phyloP scores from a whole-genome alignment of 2,329 filamentous ascomycete genomes.

The Arthrobotrys sinensis region DNA sequence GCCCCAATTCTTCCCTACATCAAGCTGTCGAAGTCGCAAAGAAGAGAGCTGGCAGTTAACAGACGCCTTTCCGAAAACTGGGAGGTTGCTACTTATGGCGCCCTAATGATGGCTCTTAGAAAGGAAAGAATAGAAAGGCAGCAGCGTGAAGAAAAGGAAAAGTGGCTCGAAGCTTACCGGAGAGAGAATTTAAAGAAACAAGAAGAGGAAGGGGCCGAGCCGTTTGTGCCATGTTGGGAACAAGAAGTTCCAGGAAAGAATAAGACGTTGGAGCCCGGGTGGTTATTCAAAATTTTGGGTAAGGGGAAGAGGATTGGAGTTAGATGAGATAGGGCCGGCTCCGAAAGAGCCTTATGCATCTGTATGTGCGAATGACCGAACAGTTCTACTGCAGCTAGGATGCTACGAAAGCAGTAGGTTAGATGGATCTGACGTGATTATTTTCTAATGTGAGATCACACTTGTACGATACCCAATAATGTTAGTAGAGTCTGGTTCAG shows the following conservation, averaged over 20 bases:
- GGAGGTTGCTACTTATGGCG: constrained; percentile 8
- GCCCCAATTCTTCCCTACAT: constrained; percentile 11
- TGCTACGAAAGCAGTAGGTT: too few relatives aligned
- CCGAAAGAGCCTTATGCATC: too few relatives aligned
- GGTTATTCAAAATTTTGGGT: constrained; percentile 37
- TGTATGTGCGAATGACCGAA: too few relatives aligned
- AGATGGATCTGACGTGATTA: too few relatives aligned
- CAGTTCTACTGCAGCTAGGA: too few relatives aligned
- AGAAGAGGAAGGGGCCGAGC: neutral
- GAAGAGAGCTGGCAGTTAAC: neutral
- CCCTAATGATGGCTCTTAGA: constrained; percentile 7
- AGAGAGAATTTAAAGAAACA: neutral
- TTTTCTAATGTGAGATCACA: too few relatives aligned
- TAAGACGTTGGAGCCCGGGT: constrained; percentile 6
- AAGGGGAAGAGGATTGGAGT: neutral
- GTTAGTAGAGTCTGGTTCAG: too few relatives aligned
- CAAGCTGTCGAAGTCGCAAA: constrained; percentile 6
- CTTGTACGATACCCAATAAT: too few relatives aligned
- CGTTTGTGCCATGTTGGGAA: constrained; percentile 39
- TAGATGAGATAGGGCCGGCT: neutral
- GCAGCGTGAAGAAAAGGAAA: constrained; percentile 22
- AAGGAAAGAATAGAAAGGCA: constrained; percentile 21
- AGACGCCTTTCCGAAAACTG: constrained; percentile 14
- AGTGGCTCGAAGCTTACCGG: constrained; percentile 12
- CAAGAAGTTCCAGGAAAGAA: too few relatives aligned